Evolutionary conservation across 2,329 filamentous ascomycete genomes (phyloP), one percentile per base, ranked within the genome.

Genomic region (Helotiales sp.): DNA sequence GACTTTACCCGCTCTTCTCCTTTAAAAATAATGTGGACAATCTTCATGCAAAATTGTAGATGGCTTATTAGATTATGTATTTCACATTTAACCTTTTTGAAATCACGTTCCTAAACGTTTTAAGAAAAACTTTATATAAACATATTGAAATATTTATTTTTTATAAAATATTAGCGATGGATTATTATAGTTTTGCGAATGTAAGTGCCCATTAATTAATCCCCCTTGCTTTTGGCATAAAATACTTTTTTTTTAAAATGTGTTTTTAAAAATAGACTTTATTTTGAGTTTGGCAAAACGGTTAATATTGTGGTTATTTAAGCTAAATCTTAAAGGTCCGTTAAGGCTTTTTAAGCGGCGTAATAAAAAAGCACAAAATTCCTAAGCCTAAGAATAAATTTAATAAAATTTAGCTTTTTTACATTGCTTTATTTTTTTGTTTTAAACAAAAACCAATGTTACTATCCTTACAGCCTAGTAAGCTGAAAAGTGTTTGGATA

Each of bases 381-480:
- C 49, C 34, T 40, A 66, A 4, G 4, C 57, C 32, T 17, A 11
- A 55, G 58, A 66, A 26, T 22, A 13, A 66, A 66, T 66, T 34
- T 17, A 3, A 17, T 66, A 66, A 28, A 66, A 66, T 24, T 66
- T n/a, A 47, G 15, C 58, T 66, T 66, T 58, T 6, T 66, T 66
- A 24, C 45, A 5, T 62, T 66, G 1, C n/a, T 62, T 28, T 13
- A 66, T 37, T 32, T 15, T 62, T 30, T 62, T 11, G 17, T 66
- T 45, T 20, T 62, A 15, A 66, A 61, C 20, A n/a, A 66, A 66
- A 30, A 66, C 47, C 11, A 24, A 28, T 47, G 15, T 57, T 57
- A 20, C 11, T 37, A 64, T 64, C 3, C 15, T 64, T 57, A 1
- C n/a, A 34, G 47, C 17, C 7, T 49, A 57, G 15, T 62, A 24